These are phyloP conservation scores for Phytophthora palmivora DNA, from an alignment of 352 stramenopile species.

Conservation along the genomic window DNA sequence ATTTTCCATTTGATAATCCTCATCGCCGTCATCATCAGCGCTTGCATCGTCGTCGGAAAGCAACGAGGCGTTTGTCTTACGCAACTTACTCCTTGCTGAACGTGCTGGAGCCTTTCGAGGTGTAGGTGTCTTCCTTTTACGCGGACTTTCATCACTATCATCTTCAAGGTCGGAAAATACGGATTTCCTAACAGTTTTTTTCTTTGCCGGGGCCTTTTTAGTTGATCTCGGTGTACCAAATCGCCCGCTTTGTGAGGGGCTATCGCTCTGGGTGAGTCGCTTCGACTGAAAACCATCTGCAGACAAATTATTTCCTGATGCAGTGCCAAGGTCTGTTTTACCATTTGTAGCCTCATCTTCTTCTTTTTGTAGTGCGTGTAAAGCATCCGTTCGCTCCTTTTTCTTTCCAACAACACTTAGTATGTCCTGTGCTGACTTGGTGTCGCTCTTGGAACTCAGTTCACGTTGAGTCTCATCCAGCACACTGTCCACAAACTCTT, in stretches of 20 bases:
- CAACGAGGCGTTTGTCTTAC: constrained; percentile 30
- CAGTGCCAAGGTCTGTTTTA: constrained; percentile 1
- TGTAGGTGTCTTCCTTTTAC: constrained; percentile 29
- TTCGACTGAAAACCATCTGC: constrained; percentile 23
- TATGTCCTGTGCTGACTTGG: constrained; percentile 71
- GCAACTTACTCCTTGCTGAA: constrained; percentile 36
- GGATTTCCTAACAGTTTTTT: constrained; percentile 25
- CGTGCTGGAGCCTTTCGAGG: constrained; percentile 34
- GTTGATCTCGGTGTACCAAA: constrained; percentile 33
- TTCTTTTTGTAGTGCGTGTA: constrained; percentile 60
- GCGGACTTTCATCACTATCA: constrained; percentile 33
- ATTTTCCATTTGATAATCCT: constrained; percentile 64
- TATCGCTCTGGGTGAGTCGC: constrained; percentile 3
- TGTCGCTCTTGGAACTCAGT: constrained; percentile 50
- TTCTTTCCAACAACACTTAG: constrained; percentile 73
- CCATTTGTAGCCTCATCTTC: constrained; percentile 28
- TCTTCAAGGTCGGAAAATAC: constrained; percentile 43
- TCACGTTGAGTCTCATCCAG: constrained; percentile 79
- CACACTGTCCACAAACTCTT: constrained; percentile 76
- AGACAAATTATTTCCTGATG: constrained; percentile 1
- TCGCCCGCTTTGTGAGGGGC: constrained; percentile 15
- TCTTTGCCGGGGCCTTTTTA: constrained; percentile 16
- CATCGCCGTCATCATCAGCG: constrained; percentile 64
- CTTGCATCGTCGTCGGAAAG: constrained; percentile 51
- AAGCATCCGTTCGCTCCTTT: constrained; percentile 61